Evolutionary conservation across 2,329 filamentous ascomycete genomes (phyloP), one percentile per base, ranked within the genome.

Genomic region (Ophiostoma sp.): DNA sequence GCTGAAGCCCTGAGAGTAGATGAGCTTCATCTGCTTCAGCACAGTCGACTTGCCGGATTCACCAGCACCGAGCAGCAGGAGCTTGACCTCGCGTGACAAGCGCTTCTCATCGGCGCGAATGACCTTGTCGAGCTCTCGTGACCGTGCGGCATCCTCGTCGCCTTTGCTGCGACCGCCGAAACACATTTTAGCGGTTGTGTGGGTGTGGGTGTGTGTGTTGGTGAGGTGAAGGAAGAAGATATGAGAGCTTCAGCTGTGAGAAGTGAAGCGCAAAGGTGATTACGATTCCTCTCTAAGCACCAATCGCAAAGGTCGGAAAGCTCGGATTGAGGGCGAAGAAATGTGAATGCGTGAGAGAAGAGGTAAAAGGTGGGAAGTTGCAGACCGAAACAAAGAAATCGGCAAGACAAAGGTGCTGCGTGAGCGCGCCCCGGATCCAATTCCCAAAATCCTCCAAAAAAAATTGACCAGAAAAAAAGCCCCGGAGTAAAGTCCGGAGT

Each of bases 21-120:
- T 98, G 82, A 99, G 91, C 82, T 95, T 95, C 96, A 99, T 98
- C 86, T 98, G 95, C 85, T 98, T 98, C 77, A 98, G 89, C 74
- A 98, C 95, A 1, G 95, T 98, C 9, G 95, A 98, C 84, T 98
- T 98, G 77, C 95, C 93, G 74, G 92, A 96, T 84, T 98, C 95
- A 80, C 95, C 95, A 79, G 95, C 95, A 82, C 95, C 72, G 76
- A 99, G 87, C 77, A 99, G 87, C 78, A 99, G 85, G 76, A 99
- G 90, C 87, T 98, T 99, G 79, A 98, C 93, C 80, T 97, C 95
- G 80, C 92, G 92, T 73, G 92, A 85, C 87, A 96, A 87, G 77
- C 88, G 88, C 88, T 96, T 97, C 85, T 95, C 94, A 85, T 98
- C 96, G 78, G 91, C 89, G 75, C 93, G 92, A 78, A 99, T 89